Evolutionary conservation across 164 flowering plant genomes (phyloP).

Genomic region (Vitis labrusca): DNA sequence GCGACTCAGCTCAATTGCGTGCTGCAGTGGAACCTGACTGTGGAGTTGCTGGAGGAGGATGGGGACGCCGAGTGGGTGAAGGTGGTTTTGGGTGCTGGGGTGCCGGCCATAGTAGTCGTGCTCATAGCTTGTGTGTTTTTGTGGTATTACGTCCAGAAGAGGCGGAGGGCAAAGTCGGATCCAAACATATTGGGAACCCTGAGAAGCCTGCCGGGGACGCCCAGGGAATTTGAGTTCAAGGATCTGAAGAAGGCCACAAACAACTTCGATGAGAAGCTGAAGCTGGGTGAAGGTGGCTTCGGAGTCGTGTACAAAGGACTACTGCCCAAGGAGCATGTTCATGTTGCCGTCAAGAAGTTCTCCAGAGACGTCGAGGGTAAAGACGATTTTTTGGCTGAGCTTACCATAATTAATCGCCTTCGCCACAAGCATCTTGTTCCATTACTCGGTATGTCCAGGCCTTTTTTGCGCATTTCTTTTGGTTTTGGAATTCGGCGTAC

Average conservation of each 20-base stretch:
- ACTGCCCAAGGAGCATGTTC: conserved; percentile 18
- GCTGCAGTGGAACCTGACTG: conserved; percentile 26
- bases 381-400: conserved; percentile 48
- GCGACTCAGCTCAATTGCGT: conserved; percentile 31
- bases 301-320: conserved; percentile 45
- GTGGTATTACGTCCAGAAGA: conserved; percentile 1
- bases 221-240: conserved; percentile 31
- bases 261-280: conserved; percentile 31
- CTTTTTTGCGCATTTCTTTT: not conserved
- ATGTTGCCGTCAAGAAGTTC: conserved; percentile 41
- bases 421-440: conserved; percentile 44
- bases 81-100: conserved; percentile 11
- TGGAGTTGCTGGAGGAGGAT: conserved; percentile 1
- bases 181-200: conserved; percentile 19
- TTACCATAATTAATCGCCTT: conserved; percentile 38
- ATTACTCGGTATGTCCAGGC: conserved; percentile 25
- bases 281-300: conserved; percentile 48
- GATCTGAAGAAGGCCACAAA: conserved; percentile 41
- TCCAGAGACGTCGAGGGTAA: conserved; percentile 27
- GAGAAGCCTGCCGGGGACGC: conserved; percentile 34
- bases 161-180: conserved; percentile 1
- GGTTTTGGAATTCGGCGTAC: no score
- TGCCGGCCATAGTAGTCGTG: conserved; percentile 3
- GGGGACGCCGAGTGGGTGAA: not conserved
- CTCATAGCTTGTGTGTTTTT: conserved; percentile 4